A percentile compares a stretch with the other conserved stretches of the same genome.
These are phyloP conservation scores for Leptomonas pyrrhocoris DNA, from an alignment of 208 protist genomes.

Conservation along the genomic window DNA sequence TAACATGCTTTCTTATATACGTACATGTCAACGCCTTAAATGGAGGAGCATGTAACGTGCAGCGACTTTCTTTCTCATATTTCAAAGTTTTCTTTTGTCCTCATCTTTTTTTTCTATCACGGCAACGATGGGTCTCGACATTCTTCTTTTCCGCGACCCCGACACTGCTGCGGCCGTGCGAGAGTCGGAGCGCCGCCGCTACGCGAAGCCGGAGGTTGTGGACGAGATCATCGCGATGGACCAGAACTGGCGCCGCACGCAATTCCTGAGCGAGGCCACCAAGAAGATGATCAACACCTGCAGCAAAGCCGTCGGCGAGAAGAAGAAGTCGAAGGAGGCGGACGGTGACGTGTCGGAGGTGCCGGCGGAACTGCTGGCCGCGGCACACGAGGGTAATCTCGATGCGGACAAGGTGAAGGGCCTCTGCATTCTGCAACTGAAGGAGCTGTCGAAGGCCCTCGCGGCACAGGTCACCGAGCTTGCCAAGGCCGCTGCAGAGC, in stretches of 20 bases:
- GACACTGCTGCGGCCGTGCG: constrained; percentile 94
- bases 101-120: neutral
- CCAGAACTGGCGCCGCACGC: constrained; percentile 88
- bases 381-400: constrained; percentile 61
- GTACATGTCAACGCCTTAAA: too few relatives aligned
- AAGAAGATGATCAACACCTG: constrained; percentile 92
- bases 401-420: constrained; percentile 54
- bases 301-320: constrained; percentile 89
- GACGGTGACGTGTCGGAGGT: constrained; percentile 76
- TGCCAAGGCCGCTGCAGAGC: constrained; percentile 62
- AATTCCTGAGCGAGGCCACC: constrained; percentile 79
- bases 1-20: too few relatives aligned
- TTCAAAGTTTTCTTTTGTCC: too few relatives aligned
- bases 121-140: constrained; percentile 93
- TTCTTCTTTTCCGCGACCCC: constrained; percentile 95
- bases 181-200: constrained; percentile 96
- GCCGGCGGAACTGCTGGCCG: constrained; percentile 52
- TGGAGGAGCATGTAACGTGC: too few relatives aligned
- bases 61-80: too few relatives aligned
- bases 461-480: constrained; percentile 58
- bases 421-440: constrained; percentile 91
- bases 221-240: constrained; percentile 94
- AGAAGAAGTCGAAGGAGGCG: constrained; percentile 94
- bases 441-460: constrained; percentile 85
- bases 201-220: constrained; percentile 86